Conservation (phyloP, 495 filamentous ascomycete species). For the Cercophora scortea region DNA sequence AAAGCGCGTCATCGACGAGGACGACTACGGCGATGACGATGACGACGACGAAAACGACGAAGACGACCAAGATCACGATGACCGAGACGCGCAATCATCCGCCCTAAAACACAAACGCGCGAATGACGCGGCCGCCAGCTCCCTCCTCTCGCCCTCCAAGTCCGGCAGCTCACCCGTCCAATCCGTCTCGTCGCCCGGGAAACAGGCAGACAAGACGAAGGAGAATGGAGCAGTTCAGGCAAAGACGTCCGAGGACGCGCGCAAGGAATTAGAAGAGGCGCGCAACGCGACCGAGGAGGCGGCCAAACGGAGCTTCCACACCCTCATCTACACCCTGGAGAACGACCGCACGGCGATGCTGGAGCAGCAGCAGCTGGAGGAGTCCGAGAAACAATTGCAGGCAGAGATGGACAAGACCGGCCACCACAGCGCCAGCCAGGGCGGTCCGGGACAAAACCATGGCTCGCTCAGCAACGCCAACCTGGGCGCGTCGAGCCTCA, state of each 20-base stretch:
- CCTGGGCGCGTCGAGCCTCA: conserved; percentile 92
- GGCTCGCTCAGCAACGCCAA: conserved; percentile 89
- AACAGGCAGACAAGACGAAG: conserved; percentile 38
- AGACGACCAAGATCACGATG: conserved; percentile 42
- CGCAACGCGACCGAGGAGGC: conserved; percentile 89
- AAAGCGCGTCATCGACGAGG: conserved; percentile 58
- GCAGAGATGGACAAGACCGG: conserved; percentile 75
- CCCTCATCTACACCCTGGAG: conserved; percentile 88
- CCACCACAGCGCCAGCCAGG: conserved; percentile 37
- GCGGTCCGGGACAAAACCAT: conserved; percentile 48
- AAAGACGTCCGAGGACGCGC: conserved; percentile 72
- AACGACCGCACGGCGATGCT: conserved; percentile 93
- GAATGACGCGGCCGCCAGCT: conserved; percentile 34
- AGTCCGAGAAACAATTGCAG: conserved; percentile 91
- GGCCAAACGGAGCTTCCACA: conserved; percentile 81
- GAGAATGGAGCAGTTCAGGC: conserved; percentile 43
- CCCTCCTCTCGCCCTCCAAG: conserved; percentile 47
- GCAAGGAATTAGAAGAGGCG: conserved; percentile 88
- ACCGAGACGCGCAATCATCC: conserved; percentile 40
- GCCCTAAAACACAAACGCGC: conserved; percentile 54
- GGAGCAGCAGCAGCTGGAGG: conserved; percentile 94
- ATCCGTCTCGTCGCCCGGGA: conserved; percentile 43
- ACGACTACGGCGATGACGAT: conserved; percentile 80
- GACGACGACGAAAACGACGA: conserved; percentile 65
- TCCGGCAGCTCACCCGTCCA: conserved; percentile 50